A percentile compares a stretch with the other conserved stretches of the same genome.
These are phyloP conservation scores for Lactarius evosmus DNA, from an alignment of 768 basidiomycete species.

Conservation along the genomic window DNA sequence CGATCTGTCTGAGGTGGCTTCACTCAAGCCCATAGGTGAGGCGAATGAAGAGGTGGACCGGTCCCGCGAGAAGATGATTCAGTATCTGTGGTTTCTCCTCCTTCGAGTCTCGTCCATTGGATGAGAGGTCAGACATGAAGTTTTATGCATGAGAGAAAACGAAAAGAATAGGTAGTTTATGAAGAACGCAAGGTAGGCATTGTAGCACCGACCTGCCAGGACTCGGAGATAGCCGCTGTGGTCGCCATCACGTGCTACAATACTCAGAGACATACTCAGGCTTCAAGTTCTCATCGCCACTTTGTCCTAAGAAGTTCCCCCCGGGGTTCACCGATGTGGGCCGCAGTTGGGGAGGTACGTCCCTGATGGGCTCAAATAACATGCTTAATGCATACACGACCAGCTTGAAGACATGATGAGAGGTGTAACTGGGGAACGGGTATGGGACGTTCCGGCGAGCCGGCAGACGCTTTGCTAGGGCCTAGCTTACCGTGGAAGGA, in stretches of 20 bases:
- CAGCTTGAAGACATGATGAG: conserved; percentile 54
- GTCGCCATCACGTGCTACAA: not conserved
- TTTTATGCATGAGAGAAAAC: conserved; percentile 55
- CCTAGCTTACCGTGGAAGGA: no score
- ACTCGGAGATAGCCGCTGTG: no score
- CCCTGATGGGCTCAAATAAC: conserved; percentile 39
- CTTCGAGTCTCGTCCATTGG: conserved; percentile 21
- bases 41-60: conserved; percentile 65
- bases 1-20: conserved; percentile 51
- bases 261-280: no score
- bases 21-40: conserved; percentile 62
- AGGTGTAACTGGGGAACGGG: conserved; percentile 43
- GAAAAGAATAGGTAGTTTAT: conserved; percentile 43
- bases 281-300: conserved; percentile 58
- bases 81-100: conserved; percentile 56
- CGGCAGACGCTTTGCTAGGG: not conserved
- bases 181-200: conserved; percentile 57
- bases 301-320: conserved; percentile 50
- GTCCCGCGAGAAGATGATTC: conserved; percentile 49
- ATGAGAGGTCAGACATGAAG: conserved; percentile 31
- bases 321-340: conserved; percentile 43
- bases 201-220: conserved; percentile 46
- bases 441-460: not conserved
- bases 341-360: conserved; percentile 37
- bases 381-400: conserved; percentile 63